phyloP scores from a whole-genome alignment of 768 basidiomycete genomes.

The Crepidotus variabilis region DNA sequence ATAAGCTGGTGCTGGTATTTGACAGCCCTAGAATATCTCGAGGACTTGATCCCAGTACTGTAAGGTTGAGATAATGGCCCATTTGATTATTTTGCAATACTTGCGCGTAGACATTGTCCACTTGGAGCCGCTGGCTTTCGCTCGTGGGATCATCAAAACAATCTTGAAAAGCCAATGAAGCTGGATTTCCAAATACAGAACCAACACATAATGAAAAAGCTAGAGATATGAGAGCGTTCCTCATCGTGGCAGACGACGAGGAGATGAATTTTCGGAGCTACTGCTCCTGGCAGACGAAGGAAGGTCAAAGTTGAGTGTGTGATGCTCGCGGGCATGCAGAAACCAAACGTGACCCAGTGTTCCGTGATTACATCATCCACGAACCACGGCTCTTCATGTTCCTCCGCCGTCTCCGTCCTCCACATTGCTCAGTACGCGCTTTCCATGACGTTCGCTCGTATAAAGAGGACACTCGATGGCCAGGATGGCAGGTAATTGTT shows the following conservation, averaged over 20 bases:
- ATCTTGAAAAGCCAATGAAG: constrained; percentile 59
- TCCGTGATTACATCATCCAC: constrained; percentile 15
- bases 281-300: too few species aligned
- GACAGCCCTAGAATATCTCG: constrained; percentile 57
- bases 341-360: background rate
- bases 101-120: constrained; percentile 73
- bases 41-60: constrained; percentile 63
- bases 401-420: constrained; percentile 8
- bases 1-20: constrained; percentile 57
- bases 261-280: background rate
- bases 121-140: constrained; percentile 53
- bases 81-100: constrained; percentile 41
- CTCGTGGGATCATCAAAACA: constrained; percentile 55
- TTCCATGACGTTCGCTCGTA: constrained; percentile 31
- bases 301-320: background rate
- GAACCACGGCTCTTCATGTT: constrained; percentile 13
- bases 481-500: constrained; percentile 85
- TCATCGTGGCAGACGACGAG: constrained; percentile 18
- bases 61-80: constrained; percentile 60
- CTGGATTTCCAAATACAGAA: constrained; percentile 47
- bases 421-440: constrained; percentile 14
- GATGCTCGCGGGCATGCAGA: background rate
- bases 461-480: constrained; percentile 54
- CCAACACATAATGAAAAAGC: constrained; percentile 14
- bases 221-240: constrained; percentile 16